Conservation (phyloP, 2,329 filamentous ascomycete genomes). For the Ophiostoma australiae region DNA sequence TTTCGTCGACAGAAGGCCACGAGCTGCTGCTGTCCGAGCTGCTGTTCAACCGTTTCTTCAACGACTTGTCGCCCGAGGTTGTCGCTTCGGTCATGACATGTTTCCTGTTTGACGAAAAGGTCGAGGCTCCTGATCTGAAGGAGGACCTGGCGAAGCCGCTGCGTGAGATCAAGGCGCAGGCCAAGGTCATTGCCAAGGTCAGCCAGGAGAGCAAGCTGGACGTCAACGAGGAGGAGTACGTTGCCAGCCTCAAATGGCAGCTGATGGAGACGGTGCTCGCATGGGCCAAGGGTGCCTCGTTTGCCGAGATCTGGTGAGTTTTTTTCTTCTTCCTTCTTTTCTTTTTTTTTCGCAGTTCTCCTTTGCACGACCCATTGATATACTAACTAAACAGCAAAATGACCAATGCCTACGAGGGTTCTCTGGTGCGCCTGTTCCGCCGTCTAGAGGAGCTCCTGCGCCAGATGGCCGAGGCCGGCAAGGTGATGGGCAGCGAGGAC, state of each 20-base stretch:
- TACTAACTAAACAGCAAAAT: conserved; percentile 63
- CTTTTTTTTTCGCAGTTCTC: background rate
- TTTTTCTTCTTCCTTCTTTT: background rate
- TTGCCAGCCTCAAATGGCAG: conserved; percentile 84
- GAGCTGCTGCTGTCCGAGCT: conserved; percentile 90
- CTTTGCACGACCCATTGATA: background rate
- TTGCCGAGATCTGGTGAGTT: conserved; percentile 89
- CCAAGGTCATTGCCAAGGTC: conserved; percentile 83
- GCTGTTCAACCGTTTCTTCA: conserved; percentile 97
- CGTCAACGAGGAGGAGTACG: conserved; percentile 92
- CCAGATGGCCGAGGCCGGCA: conserved; percentile 91
- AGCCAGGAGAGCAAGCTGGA: conserved; percentile 90
- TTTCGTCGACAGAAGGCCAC: conserved; percentile 84
- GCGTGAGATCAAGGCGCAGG: conserved; percentile 80
- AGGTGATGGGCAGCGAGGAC: conserved; percentile 97
- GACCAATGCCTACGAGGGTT: conserved; percentile 97
- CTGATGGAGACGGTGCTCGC: conserved; percentile 93
- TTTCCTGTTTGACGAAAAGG: conserved; percentile 97
- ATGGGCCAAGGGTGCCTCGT: conserved; percentile 86
- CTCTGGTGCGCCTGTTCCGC: conserved; percentile 90
- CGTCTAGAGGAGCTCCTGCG: conserved; percentile 88
- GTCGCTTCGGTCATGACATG: conserved; percentile 82
- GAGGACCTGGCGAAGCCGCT: conserved; percentile 84
- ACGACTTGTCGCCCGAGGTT: conserved; percentile 83
- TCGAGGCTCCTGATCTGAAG: conserved; percentile 68